These are phyloP conservation scores for Pythium monospermum DNA, from an alignment of 352 stramenopile species.

Conservation along the genomic window DNA sequence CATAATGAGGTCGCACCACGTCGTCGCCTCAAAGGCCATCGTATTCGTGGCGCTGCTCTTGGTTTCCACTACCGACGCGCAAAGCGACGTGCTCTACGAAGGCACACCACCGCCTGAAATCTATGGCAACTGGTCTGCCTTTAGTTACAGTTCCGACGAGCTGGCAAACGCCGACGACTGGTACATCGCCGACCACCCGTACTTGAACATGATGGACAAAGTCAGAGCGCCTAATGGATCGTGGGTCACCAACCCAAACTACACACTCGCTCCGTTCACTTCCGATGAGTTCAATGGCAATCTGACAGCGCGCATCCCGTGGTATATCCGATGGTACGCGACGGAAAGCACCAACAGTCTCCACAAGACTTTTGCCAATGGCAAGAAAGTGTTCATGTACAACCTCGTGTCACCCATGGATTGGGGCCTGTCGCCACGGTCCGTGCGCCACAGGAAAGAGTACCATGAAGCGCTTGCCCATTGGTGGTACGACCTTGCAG, in stretches of 20 bases:
- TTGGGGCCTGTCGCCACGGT: constrained; percentile 24
- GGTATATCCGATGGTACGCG: constrained; percentile 27
- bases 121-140: neutral
- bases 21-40: too few relatives aligned
- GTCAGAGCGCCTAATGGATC: constrained; percentile 38
- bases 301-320: constrained; percentile 18
- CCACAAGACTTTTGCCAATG: constrained; percentile 27
- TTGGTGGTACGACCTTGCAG: constrained; percentile 37
- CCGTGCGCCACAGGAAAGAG: constrained; percentile 23
- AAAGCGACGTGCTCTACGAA: neutral
- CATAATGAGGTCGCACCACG: too few relatives aligned
- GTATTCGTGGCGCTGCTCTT: neutral
- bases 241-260: constrained; percentile 25
- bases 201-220: constrained; percentile 32
- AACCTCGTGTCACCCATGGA: constrained; percentile 47
- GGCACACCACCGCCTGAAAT: neutral
- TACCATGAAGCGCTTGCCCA: constrained; percentile 29
- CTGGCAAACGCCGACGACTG: constrained; percentile 26
- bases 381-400: constrained; percentile 33
- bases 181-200: constrained; percentile 39
- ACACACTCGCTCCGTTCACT: constrained; percentile 2
- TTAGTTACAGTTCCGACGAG: neutral
- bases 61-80: neutral
- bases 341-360: constrained; percentile 14
- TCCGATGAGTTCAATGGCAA: constrained; percentile 12